Evolutionary conservation across 1,139 yeast species (phyloP).

Genomic region (Geotrichum klebahnii): DNA sequence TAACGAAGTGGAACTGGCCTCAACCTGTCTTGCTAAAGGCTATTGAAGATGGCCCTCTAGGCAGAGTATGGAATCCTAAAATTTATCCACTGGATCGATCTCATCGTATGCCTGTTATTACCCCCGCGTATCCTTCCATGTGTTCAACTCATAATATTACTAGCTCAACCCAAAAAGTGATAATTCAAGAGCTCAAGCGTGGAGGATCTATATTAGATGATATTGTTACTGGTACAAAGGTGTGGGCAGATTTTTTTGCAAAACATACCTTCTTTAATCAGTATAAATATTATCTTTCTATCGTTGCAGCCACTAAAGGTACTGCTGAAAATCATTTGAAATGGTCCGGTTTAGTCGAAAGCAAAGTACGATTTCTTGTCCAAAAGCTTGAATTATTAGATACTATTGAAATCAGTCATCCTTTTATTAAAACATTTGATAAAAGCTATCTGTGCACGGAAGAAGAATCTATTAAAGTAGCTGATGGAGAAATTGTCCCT

Average conservation of each 20-base stretch:
- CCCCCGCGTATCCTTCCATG: conserved; percentile 99
- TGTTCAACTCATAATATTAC: conserved; percentile 97
- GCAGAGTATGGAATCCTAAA: conserved; percentile 94
- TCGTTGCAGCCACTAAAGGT: conserved; percentile 72
- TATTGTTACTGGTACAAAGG: conserved; percentile 57
- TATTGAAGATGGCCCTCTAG: conserved; percentile 95
- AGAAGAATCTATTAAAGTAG: conserved; percentile 53
- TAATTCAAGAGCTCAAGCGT: conserved; percentile 67
- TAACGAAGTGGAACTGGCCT: conserved; percentile 96
- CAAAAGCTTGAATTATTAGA: conserved; percentile 72
- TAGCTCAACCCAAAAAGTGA: conserved; percentile 76
- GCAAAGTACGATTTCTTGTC: conserved; percentile 74
- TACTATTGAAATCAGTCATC: conserved; percentile 82
- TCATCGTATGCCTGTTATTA: conserved; percentile 97
- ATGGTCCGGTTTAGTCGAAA: conserved; percentile 92
- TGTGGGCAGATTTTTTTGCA: conserved; percentile 71
- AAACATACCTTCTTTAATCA: conserved; percentile 77
- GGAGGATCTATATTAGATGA: conserved; percentile 69
- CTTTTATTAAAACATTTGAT: conserved; percentile 75
- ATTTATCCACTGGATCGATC: conserved; percentile 80
- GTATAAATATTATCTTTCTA: conserved; percentile 80
- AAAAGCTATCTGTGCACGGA: conserved; percentile 51
- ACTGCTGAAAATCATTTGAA: conserved; percentile 74
- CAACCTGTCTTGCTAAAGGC: conserved; percentile 90
- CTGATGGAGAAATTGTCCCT: conserved; percentile 42